Evolutionary conservation across 352 stramenopile species (phyloP), one percentile per base, ranked within the genome.

Genomic region (Aphanomyces stellatus): DNA sequence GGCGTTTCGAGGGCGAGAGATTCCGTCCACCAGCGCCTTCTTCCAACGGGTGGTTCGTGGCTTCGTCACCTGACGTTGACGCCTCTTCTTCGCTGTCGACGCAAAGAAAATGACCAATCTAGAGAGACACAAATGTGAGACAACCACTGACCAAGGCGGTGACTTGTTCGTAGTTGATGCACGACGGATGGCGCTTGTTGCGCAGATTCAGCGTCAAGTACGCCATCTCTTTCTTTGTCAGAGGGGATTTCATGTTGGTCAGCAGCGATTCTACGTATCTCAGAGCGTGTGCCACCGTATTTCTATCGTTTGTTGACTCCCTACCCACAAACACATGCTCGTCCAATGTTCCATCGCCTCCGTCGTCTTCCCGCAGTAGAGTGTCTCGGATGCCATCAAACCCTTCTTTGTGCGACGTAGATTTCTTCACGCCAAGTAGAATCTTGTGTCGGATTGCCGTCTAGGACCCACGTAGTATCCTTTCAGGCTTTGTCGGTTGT

Each of bases 91-190:
- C 81, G 42, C 79, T 87, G 40, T 86, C 72, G 10, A 89, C 41
- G 43, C 59, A 55, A 2, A 65, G 46, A 56, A 65, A 65, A 25
- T 51, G 46, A 2, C 59, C 59, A 55, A 65, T 65, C 59, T 65
- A 65, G 8, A 1, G 3, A 13, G 17, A 41, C n/a, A n/a, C n/a
- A n/a, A n/a, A n/a, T n/a, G n/a, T n/a, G n/a, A n/a, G n/a, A n/a
- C n/a, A n/a, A n/a, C n/a, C n/a, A n/a, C n/a, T n/a, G n/a, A n/a
- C n/a, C n/a, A n/a, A n/a, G n/a, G 76, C 43, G 70, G 87, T 31
- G 84, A 89, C 60, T 43, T 85, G 77, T 25, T 89, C 76, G 35
- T 88, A 89, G 49, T 89, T 70, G 25, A 89, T 68, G 3, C 2
- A 71, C 40, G n/a, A 65, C 42, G 30, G 28, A 19, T 55, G 13